Evolutionary conservation across 2,329 filamentous ascomycete species (phyloP), one percentile per base, ranked within the genome.

Genomic region (Penicillium sp.): DNA sequence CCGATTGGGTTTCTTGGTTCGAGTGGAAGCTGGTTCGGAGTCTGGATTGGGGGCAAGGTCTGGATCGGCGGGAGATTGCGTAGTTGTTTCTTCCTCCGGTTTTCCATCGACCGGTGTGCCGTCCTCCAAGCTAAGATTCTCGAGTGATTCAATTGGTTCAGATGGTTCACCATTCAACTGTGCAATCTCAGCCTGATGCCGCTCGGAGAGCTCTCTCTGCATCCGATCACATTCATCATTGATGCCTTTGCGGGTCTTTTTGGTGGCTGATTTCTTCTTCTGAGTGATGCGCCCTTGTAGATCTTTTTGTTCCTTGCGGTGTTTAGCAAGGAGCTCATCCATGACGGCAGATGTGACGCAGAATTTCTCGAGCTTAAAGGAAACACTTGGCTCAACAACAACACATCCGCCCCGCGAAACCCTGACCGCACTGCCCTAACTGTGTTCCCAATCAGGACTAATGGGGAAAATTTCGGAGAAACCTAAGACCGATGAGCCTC

Each of bases 201-300:
- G 65, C 39, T 76, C 73, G 37, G 70, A 71, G 27, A 80, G 60
- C 40, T 79, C 74, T 26, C 63, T 60, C 50, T 80, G 77, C 25
- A 80, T 64, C 16, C 66, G 60, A 13, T 76, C 76, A 57, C 78
- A 81, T 55, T 82, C 78, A 48, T 81, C 77, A 46, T 79, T 80
- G 27, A 90, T 72, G 17, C 82, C 80, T 61, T 83, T 80, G 33
- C 78, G 72, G 6, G 77, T 80, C 64, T 80, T 82, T 68, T 96
- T 98, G 31, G 84, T 93, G 11, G 92, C 89, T 52, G 85, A 83
- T 72, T 95, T 96, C 74, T 95, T 98, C 75, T 95, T 96, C 67
- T 84, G 88, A 4, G 86, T 95, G 57, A 93, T 80, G 42, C 83
- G 81, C 34, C 79, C 76, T 62, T 94, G 85, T 16, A 98, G 74